phyloP scores from a whole-genome alignment of 2,329 filamentous ascomycete species.

The Aciculosporium take region DNA sequence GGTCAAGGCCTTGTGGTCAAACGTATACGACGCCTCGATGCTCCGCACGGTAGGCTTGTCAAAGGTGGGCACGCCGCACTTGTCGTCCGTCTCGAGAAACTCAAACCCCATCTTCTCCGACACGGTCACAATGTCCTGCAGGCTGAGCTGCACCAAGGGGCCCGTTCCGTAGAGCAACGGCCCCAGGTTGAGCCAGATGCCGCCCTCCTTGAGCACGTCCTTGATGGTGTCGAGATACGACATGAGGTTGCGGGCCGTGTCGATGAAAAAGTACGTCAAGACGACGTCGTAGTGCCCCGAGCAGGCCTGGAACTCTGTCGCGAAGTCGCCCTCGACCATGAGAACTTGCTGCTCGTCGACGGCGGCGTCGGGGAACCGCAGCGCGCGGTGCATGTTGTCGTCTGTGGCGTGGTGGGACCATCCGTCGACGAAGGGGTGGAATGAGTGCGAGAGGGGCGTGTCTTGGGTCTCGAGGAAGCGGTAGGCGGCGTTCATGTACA shows the following conservation, averaged over 20 bases:
- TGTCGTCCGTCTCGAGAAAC: slow-evolving; percentile 28
- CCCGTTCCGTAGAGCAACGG: slow-evolving; percentile 40
- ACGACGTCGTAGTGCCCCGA: slow-evolving; percentile 30
- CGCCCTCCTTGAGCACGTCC: slow-evolving; percentile 29
- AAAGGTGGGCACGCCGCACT: slow-evolving; percentile 30
- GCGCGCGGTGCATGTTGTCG: slow-evolving; percentile 28
- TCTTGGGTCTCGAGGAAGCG: slow-evolving; percentile 28
- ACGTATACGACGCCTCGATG: slow-evolving; percentile 36
- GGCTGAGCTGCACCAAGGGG: slow-evolving; percentile 38
- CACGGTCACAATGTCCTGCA: slow-evolving; percentile 37
- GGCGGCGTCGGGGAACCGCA: slow-evolving; percentile 30
- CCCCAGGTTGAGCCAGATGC: slow-evolving; percentile 41
- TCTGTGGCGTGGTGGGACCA: slow-evolving; percentile 41
- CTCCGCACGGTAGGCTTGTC: slow-evolving; percentile 26
- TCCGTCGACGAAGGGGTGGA: slow-evolving; percentile 40
- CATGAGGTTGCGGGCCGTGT: slow-evolving; percentile 42
- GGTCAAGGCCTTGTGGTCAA: slow-evolving; percentile 33
- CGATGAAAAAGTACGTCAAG: slow-evolving; percentile 46
- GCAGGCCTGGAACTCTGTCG: slow-evolving; percentile 21
- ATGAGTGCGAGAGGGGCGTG: slow-evolving; percentile 11
- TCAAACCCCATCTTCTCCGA: slow-evolving; percentile 36
- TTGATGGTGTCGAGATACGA: slow-evolving; percentile 40
- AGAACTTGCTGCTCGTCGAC: slow-evolving; percentile 24
- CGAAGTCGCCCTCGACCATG: slow-evolving; percentile 43
- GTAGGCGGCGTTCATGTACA: slow-evolving; percentile 41